Conservation (phyloP, 2,329 filamentous ascomycete species). For the Colletotrichum cereale region DNA sequence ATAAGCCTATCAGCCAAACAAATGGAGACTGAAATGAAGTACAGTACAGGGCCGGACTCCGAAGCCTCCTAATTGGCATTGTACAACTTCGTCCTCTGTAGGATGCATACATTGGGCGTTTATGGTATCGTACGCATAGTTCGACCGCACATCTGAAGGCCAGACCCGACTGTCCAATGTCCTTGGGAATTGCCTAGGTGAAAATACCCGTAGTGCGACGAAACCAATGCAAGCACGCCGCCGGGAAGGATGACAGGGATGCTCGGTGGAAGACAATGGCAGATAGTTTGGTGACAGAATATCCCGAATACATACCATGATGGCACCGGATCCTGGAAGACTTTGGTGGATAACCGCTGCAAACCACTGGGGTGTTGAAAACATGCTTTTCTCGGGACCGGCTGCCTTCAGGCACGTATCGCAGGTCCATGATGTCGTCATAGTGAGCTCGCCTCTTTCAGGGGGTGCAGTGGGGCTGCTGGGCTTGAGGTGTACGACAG, state of each 20-base stretch:
- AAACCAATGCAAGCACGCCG: not conserved
- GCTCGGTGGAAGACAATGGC: not conserved
- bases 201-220: no score
- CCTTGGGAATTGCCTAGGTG: not conserved
- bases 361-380: no score
- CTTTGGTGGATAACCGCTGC: no score
- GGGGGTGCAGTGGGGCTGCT: no score
- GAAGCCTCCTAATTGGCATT: not conserved
- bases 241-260: not conserved
- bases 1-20: not conserved
- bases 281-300: not conserved
- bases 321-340: no score
- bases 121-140: not conserved
- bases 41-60: not conserved
- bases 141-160: not conserved
- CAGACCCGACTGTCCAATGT: not conserved
- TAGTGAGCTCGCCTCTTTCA: no score
- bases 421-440: no score
- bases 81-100: not conserved
- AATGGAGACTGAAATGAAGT: not conserved
- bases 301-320: no score
- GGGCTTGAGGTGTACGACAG: no score
- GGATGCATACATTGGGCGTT: no score
- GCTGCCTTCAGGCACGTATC: no score
- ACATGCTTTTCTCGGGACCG: no score